Percentiles rank a stretch among this genome's conserved stretches.
These are phyloP conservation scores for Neckera pumila DNA, from an alignment of 225 moss, liverwort and hornwort species.

Conservation along the genomic window DNA sequence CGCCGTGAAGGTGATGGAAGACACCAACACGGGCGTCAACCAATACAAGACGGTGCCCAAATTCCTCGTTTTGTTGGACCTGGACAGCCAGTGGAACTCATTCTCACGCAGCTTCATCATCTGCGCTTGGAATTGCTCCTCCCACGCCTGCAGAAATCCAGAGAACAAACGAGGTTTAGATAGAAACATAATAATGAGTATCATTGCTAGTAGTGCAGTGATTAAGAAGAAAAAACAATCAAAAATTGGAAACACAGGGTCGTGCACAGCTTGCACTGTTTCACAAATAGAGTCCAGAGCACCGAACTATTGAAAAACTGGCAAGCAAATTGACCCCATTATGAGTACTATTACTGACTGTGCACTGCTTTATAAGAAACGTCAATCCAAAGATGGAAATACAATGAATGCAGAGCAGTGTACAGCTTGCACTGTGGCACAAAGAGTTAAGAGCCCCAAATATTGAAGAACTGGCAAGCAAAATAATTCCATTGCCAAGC, in stretches of 20 bases:
- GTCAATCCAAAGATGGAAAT: not conserved
- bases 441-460: not conserved
- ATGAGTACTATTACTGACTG: not conserved
- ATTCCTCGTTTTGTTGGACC: slow-evolving; percentile 6
- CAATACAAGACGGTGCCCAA: slow-evolving; percentile 31
- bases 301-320: not conserved
- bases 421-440: not conserved
- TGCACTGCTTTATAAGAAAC: not conserved
- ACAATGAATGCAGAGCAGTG: not conserved
- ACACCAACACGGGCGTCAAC: slow-evolving; percentile 44
- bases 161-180: not conserved
- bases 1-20: slow-evolving; percentile 26
- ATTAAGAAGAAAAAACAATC: not conserved
- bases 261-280: not conserved
- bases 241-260: not conserved
- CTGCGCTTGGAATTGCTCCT: slow-evolving; percentile 30
- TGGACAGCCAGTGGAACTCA: slow-evolving; percentile 41
- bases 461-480: not conserved
- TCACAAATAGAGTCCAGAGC: not conserved
- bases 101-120: slow-evolving; percentile 33
- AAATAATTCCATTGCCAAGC: not conserved
- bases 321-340: not conserved
- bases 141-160: slow-evolving; percentile 33
- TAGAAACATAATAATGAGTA: not conserved
- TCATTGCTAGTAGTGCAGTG: not conserved